Percentiles rank a stretch among this genome's conserved stretches.
Conservation (phyloP, 805 yeast genomes). For the Barnettozyma wickerhamii region DNA sequence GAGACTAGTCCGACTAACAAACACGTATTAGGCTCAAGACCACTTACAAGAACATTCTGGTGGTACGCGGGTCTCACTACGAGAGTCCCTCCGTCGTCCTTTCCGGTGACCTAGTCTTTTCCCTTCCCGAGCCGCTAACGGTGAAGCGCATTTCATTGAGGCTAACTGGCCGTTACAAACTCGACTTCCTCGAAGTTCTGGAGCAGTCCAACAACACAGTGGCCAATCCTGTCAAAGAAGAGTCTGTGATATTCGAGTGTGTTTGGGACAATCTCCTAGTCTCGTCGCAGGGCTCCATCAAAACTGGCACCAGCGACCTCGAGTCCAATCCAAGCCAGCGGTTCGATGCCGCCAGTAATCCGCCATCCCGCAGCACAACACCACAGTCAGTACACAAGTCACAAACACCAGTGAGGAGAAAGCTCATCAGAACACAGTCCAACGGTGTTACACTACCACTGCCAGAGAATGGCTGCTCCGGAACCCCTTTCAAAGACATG, state of each 20-base stretch:
- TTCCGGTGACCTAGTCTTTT: conserved; percentile 68
- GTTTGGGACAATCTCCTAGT: conserved; percentile 59
- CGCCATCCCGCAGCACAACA: conserved; percentile 2
- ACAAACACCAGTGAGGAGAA: conserved; percentile 11
- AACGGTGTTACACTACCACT: conserved; percentile 22
- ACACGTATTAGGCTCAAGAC: conserved; percentile 27
- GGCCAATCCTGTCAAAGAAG: conserved; percentile 42
- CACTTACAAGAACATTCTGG: conserved; percentile 54
- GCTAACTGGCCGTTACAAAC: conserved; percentile 56
- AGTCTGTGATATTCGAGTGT: conserved; percentile 61
- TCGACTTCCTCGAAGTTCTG: conserved; percentile 51
- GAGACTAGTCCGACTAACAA: too few relatives aligned
- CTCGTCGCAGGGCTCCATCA: conserved; percentile 27
- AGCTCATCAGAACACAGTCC: conserved; percentile 20
- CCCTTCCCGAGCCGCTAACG: conserved; percentile 62
- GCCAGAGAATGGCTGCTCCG: conserved; percentile 27
- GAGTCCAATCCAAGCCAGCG: conserved; percentile 9
- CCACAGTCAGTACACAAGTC: conserved; percentile 6
- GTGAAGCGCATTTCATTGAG: conserved; percentile 58
- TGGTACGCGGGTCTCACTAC: conserved; percentile 69
- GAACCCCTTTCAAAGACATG: conserved; percentile 30
- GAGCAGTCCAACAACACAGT: conserved; percentile 33
- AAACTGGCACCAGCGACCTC: conserved; percentile 15
- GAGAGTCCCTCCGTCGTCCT: conserved; percentile 76
- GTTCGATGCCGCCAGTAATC: conserved; percentile 2